phyloP scores from a whole-genome alignment of 768 basidiomycete species.

The Pleurotus ostreatus region DNA sequence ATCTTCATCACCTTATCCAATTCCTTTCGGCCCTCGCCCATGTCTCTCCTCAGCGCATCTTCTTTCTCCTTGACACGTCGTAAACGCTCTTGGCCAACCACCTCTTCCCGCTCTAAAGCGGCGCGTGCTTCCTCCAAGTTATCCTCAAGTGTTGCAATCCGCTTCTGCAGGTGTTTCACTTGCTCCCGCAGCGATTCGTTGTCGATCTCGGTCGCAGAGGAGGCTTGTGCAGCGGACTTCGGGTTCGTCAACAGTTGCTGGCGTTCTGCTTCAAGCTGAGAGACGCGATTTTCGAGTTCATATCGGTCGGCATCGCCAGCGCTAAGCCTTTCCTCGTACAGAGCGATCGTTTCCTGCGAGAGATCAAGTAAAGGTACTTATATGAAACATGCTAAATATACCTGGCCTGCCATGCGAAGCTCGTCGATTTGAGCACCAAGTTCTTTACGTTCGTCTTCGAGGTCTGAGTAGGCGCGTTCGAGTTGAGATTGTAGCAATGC shows the following conservation, averaged over 20 bases:
- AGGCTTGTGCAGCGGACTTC: slow-evolving; percentile 25
- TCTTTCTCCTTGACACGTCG: slow-evolving; percentile 71
- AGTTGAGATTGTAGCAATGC: slow-evolving; percentile 40
- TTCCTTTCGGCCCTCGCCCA: slow-evolving; percentile 60
- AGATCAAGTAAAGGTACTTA: background rate
- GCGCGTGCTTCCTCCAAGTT: slow-evolving; percentile 73
- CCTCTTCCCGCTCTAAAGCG: slow-evolving; percentile 73
- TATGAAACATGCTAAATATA: slow-evolving; percentile 25
- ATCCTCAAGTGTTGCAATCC: slow-evolving; percentile 76
- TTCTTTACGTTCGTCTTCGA: slow-evolving; percentile 59
- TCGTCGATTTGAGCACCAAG: slow-evolving; percentile 76
- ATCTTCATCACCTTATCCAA: slow-evolving; percentile 59
- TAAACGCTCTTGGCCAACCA: slow-evolving; percentile 55
- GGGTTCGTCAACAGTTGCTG: slow-evolving; percentile 6
- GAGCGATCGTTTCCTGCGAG: slow-evolving; percentile 82
- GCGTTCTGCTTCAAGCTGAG: slow-evolving; percentile 45
- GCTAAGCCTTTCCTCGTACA: slow-evolving; percentile 88
- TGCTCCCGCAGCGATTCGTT: slow-evolving; percentile 92
- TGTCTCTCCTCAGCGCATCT: slow-evolving; percentile 65
- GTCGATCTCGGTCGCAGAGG: slow-evolving; percentile 83
- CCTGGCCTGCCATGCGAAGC: slow-evolving; percentile 85
- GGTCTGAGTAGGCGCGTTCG: slow-evolving; percentile 22
- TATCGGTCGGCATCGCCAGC: slow-evolving; percentile 67
- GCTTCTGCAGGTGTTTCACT: slow-evolving; percentile 80
- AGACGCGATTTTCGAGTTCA: slow-evolving; percentile 68